A percentile compares a stretch with the other conserved stretches of the same genome.
These are phyloP conservation scores for Neopestalotiopsis sp. DNA, from an alignment of 2,329 filamentous ascomycete species.

Conservation along the genomic window DNA sequence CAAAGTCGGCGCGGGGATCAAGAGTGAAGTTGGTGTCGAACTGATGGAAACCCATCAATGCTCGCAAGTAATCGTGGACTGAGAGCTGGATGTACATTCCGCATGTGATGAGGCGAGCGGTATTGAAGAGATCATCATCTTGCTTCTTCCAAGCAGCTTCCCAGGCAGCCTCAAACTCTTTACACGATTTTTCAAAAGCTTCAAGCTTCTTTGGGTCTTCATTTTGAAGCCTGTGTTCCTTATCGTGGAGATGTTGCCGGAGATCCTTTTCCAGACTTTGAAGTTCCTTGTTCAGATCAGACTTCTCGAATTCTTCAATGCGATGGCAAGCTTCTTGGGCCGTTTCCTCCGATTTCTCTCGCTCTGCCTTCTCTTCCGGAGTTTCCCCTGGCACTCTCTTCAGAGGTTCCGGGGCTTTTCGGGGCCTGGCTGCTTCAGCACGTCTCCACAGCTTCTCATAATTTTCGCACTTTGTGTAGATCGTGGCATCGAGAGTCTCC, in stretches of 20 bases:
- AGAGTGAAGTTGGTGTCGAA: slow-evolving; percentile 66
- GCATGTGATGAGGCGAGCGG: slow-evolving; percentile 57
- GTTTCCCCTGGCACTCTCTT: too few relatives aligned
- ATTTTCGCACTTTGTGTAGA: too few relatives aligned
- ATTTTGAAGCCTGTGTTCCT: too few relatives aligned
- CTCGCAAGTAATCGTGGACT: slow-evolving; percentile 64
- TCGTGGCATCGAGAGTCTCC: too few relatives aligned
- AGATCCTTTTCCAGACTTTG: too few relatives aligned
- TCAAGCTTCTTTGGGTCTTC: not conserved
- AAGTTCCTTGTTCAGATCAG: slow-evolving; percentile 12
- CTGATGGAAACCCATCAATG: slow-evolving; percentile 65
- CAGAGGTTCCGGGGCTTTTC: too few relatives aligned
- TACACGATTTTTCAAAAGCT: slow-evolving; percentile 18
- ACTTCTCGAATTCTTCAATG: slow-evolving; percentile 10
- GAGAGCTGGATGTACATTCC: slow-evolving; percentile 64
- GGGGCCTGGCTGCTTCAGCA: too few relatives aligned
- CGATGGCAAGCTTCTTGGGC: too few relatives aligned
- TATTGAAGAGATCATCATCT: slow-evolving; percentile 62
- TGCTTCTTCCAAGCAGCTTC: slow-evolving; percentile 40
- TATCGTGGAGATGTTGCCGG: too few relatives aligned
- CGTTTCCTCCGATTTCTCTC: slow-evolving; percentile 27
- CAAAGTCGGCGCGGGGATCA: slow-evolving; percentile 63
- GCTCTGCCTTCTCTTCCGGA: not conserved
- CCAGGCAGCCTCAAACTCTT: slow-evolving; percentile 22
- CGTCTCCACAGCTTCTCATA: too few relatives aligned